Percentiles rank a stretch among this genome's conserved stretches.
These are phyloP conservation scores for Phytophthora hybrid DNA, from an alignment of 352 stramenopile genomes.

Conservation along the genomic window DNA sequence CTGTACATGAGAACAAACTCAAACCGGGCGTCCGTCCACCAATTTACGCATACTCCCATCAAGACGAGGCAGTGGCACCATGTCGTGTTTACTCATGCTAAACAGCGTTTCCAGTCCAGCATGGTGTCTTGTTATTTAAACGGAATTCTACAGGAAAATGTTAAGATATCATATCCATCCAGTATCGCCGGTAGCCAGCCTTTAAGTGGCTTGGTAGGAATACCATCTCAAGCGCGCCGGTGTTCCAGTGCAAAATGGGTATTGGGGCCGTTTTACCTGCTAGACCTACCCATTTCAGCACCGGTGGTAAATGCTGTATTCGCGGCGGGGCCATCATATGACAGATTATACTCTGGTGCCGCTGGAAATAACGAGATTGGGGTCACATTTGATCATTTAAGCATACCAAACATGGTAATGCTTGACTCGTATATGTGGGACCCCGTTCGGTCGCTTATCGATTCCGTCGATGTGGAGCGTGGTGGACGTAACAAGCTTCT, in stretches of 20 bases:
- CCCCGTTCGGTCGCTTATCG: constrained; percentile 68
- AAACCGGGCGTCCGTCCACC: constrained; percentile 49
- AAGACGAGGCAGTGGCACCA: constrained; percentile 60
- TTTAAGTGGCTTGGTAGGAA: constrained; percentile 65
- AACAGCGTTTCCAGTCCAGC: constrained; percentile 77
- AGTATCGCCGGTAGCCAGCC: constrained; percentile 58
- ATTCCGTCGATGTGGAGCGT: constrained; percentile 74
- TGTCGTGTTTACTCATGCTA: constrained; percentile 61
- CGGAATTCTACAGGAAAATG: constrained; percentile 66
- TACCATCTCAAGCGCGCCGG: constrained; percentile 59
- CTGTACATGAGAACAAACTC: constrained; percentile 74
- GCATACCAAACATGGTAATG: constrained; percentile 54
- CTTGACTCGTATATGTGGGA: constrained; percentile 76
- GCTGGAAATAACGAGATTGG: constrained; percentile 59
- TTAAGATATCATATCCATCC: constrained; percentile 80
- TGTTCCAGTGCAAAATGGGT: constrained; percentile 56
- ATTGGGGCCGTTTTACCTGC: constrained; percentile 69
- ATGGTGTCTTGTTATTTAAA: constrained; percentile 71
- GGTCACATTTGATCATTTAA: constrained; percentile 59
- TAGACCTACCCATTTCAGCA: constrained; percentile 62
- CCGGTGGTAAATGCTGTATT: constrained; percentile 65
- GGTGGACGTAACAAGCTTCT: constrained; percentile 53
- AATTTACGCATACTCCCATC: constrained; percentile 65
- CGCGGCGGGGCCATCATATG: constrained; percentile 63
- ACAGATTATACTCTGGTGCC: constrained; percentile 61